Evolutionary conservation across 202 grass and related monocot genomes (phyloP), one percentile per base, ranked within the genome.

Genomic region (Schoenoplectus triqueter): DNA sequence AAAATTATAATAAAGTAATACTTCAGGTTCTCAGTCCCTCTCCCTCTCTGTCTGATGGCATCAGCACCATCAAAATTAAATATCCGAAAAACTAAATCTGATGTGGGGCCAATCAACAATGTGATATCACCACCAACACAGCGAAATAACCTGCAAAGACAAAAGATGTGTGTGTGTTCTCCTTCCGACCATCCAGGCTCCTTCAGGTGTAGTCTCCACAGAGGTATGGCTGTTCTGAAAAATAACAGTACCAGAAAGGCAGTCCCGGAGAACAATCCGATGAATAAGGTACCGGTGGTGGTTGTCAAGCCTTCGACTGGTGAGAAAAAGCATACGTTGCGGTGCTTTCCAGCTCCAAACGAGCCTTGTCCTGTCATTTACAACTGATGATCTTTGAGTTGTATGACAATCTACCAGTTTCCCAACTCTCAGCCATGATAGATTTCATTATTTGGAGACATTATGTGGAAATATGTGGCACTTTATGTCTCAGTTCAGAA

Each of bases 151-250:
- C 3, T 11, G 49, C 2, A 48, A 73, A 73, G 50, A 50, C 40
- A 1, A 0, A 73, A 73, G 46, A 1, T 73, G 45, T 73, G 69
- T 19, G n/a, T 49, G 7, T 73, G 69, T 1, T 50, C 45, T 50
- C 69, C 69, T 19, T 50, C 45, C n/a, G 50, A 20, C 69, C 45
- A 73, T 20, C 69, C 69, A 10, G 45, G 45, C 15, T 73, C 69
- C 40, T 69, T 69, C 69, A 73, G n/a, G 10, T 73, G 69, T 49
- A 48, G 7, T 9, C 46, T 49, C 45, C 69, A 73, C 15, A 19
- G 69, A 73, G 69, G 69, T 4, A 4, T 19, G 7, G 4, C 3
- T 19, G 6, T 69, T 69, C 5, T 73, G 46, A 73, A 44, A 7
- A 17, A n/a, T 7, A 73, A 7, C n/a, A 7, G 69, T 20, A 46